Base-by-base conservation (phyloP, 139 green algal species). In the Volvox africanus region DNA sequence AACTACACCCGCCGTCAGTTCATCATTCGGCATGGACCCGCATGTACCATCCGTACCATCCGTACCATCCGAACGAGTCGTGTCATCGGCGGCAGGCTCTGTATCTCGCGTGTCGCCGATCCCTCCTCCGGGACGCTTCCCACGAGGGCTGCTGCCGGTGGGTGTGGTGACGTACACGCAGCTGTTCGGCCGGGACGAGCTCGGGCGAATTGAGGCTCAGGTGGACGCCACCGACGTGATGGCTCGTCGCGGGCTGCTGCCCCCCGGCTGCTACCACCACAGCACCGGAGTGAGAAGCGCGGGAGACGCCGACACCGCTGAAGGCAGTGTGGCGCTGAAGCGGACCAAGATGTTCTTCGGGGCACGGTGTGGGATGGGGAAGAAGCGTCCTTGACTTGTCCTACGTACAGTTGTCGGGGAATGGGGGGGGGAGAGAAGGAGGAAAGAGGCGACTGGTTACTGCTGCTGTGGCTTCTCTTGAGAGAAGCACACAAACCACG, bases 321-420 rank as follows among this genome's bases (percentile, higher is more conserved):
- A 21, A n/a, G 71, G 26, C 71, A 30, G 18, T 21, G 71, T 93
- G 24, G 44, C 12, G 2, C 81, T 95, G 3, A 97, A 96, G 92
- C 88, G 96, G 18, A 97, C 96, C 79, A 97, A 97, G 92, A 94
- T 94, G 80, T 97, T 97, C 82, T 97, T 97, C 68, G 96, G 96
- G 0, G 95, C 95, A 14, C 89, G 94, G 92, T 88, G n/a, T n/a
- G n/a, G n/a, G n/a, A n/a, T n/a, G n/a, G n/a, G n/a, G n/a, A n/a
- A n/a, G n/a, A n/a, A n/a, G n/a, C n/a, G n/a, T n/a, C n/a, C n/a
- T n/a, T n/a, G n/a, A n/a, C n/a, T n/a, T n/a, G n/a, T n/a, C n/a
- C n/a, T n/a, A n/a, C 44, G 5, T 55, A 55, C 44, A 55, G 44
- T 14, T 55, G 44, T 55, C 5, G 44, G 44, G 44, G 44, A 9